phyloP scores from a whole-genome alignment of 1,284 basidiomycete species.

The Pholiota adiposa region DNA sequence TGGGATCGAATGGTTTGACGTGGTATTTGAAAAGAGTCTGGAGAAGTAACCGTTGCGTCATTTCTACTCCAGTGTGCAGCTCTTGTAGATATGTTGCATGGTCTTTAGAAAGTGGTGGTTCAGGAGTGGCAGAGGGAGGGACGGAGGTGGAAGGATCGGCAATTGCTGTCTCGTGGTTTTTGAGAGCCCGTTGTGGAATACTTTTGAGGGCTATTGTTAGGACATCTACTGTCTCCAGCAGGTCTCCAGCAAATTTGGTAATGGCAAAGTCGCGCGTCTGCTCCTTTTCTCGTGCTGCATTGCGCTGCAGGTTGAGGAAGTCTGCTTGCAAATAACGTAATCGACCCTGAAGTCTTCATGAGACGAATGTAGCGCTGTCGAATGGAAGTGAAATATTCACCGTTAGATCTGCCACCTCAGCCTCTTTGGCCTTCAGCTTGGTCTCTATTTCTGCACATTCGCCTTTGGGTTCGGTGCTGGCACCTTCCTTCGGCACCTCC shows the following conservation, averaged over 20 bases:
- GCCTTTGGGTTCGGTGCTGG: slow-evolving; percentile 24
- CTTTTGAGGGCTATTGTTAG: slow-evolving; percentile 89
- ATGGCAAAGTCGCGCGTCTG: slow-evolving; percentile 95
- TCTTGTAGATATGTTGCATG: slow-evolving; percentile 67
- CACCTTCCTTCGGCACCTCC: slow-evolving; percentile 32
- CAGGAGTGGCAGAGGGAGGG: slow-evolving; percentile 29
- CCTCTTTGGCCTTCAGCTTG: slow-evolving; percentile 75
- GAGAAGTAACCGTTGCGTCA: slow-evolving; percentile 90
- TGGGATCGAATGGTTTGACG: slow-evolving; percentile 90
- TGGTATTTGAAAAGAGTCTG: slow-evolving; percentile 93
- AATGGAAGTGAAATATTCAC: slow-evolving; percentile 46
- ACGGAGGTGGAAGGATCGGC: slow-evolving; percentile 33
- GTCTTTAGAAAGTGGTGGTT: slow-evolving; percentile 46
- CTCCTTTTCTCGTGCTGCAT: slow-evolving; percentile 88
- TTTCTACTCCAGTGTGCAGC: slow-evolving; percentile 85
- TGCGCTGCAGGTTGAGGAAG: slow-evolving; percentile 93
- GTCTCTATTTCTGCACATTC: slow-evolving; percentile 40
- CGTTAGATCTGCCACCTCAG: slow-evolving; percentile 74
- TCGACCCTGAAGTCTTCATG: slow-evolving; percentile 52
- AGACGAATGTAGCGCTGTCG: background rate
- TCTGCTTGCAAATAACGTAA: slow-evolving; percentile 92
- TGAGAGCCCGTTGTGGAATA: slow-evolving; percentile 65
- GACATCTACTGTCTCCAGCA: slow-evolving; percentile 93
- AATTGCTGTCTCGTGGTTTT: slow-evolving; percentile 33
- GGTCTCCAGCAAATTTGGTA: slow-evolving; percentile 86